These are phyloP conservation scores for Dalbergia cochinchinensis DNA, from an alignment of 306 rosid species.

Conservation along the genomic window DNA sequence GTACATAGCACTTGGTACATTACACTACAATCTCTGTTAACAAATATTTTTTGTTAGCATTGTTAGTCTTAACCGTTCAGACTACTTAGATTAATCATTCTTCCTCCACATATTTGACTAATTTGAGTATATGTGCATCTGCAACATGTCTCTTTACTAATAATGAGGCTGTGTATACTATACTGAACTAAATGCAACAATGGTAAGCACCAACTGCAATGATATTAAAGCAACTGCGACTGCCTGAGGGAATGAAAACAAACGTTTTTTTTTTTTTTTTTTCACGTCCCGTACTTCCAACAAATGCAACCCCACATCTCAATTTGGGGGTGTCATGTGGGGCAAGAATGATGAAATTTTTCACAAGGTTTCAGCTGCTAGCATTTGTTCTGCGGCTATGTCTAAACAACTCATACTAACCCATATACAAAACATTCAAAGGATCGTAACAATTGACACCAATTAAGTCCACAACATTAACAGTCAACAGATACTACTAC, in stretches of 20 bases:
- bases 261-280: not conserved
- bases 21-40: too few relatives aligned
- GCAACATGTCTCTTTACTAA: too few relatives aligned
- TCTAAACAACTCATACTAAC: not conserved
- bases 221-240: not conserved
- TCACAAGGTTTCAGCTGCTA: too few relatives aligned
- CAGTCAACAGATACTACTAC: slow-evolving; percentile 5
- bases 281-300: too few relatives aligned
- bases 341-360: not conserved
- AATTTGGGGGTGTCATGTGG: not conserved
- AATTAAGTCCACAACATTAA: not conserved
- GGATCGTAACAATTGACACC: slow-evolving; percentile 2
- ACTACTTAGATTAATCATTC: too few relatives aligned
- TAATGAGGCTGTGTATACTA: too few relatives aligned
- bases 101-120: too few relatives aligned
- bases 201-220: not conserved
- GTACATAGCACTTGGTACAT: not conserved
- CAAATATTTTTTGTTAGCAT: not conserved
- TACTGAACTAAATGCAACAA: not conserved
- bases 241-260: not conserved
- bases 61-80: not conserved
- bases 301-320: not conserved
- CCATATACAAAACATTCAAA: not conserved
- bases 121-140: too few relatives aligned
- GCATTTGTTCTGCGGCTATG: too few relatives aligned